Conservation (phyloP, 352 stramenopile species). For the Halophytophthora polymorphica region DNA sequence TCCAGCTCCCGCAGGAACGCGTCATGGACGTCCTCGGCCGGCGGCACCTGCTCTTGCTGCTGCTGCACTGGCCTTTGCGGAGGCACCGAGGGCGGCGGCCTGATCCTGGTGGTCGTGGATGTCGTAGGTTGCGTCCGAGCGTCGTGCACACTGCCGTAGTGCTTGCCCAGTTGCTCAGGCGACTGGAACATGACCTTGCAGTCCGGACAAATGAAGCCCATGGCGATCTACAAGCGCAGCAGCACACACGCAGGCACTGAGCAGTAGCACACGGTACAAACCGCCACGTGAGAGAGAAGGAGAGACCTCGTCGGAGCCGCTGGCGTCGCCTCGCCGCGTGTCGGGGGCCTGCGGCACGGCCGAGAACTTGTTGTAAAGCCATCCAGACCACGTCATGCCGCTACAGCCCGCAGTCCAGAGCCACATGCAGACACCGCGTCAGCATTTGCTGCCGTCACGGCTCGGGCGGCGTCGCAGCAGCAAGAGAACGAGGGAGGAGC, state of each 20-base stretch:
- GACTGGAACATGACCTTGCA: constrained; percentile 70
- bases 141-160: constrained; percentile 57
- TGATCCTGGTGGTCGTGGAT: neutral
- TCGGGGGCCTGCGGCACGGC: constrained; percentile 21
- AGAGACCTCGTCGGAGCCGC: constrained; percentile 8
- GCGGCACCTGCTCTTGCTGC: constrained; percentile 6
- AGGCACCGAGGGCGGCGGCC: neutral
- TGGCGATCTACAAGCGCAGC: constrained; percentile 46
- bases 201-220: constrained; percentile 85
- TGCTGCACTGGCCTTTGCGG: constrained; percentile 4
- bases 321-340: neutral
- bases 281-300: neutral
- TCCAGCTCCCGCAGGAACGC: constrained; percentile 50
- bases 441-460: no score
- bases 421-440: neutral
- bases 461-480: no score
- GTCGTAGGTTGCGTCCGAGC: neutral
- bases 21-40: constrained; percentile 30
- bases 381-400: constrained; percentile 79
- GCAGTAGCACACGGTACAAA: constrained; percentile 1
- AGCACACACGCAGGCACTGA: neutral
- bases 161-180: constrained; percentile 43
- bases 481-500: neutral
- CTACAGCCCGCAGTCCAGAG: constrained; percentile 4
- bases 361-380: constrained; percentile 73